A percentile compares a stretch with the other conserved stretches of the same genome.
Evolutionary conservation across 2,329 filamentous ascomycete species (phyloP).

Genomic region (Lanzia echinophila): DNA sequence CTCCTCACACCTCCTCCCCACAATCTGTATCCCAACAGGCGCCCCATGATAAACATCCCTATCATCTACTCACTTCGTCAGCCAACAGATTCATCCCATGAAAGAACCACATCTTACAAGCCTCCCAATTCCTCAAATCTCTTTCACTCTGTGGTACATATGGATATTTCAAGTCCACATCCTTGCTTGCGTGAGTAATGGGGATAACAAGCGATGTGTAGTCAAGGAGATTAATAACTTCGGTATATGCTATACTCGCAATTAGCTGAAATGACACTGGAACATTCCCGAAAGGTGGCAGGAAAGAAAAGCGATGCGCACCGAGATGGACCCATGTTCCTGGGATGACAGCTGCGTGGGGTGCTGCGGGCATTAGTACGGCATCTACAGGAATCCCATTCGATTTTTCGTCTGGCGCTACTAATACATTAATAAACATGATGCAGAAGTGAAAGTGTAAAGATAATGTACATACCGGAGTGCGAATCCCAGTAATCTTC

Average conservation of each 20-base stretch:
- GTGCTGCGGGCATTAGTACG: slow-evolving; percentile 41
- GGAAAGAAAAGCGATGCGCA: neutral
- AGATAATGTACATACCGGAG: too few species aligned
- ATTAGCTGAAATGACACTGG: too few species aligned
- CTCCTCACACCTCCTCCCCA: slow-evolving; percentile 46
- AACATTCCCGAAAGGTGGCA: neutral
- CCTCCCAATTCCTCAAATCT: slow-evolving; percentile 39
- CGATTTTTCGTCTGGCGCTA: too few species aligned
- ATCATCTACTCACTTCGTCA: slow-evolving; percentile 35
- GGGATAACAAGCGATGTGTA: slow-evolving; percentile 53
- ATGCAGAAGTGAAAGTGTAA: too few species aligned
- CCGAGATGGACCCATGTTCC: slow-evolving; percentile 15
- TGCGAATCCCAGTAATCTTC: slow-evolving; percentile 35
- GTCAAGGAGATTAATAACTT: slow-evolving; percentile 56
- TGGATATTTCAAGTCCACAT: slow-evolving; percentile 31
- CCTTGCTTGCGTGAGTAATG: slow-evolving; percentile 39
- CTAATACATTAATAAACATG: too few species aligned
- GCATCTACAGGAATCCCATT: slow-evolving; percentile 43
- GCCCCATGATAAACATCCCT: slow-evolving; percentile 36
- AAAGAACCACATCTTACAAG: slow-evolving; percentile 38
- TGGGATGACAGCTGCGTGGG: slow-evolving; percentile 35
- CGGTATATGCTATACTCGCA: slow-evolving; percentile 40
- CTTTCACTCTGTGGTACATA: slow-evolving; percentile 36
- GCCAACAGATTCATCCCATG: slow-evolving; percentile 43
- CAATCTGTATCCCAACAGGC: slow-evolving; percentile 47